Evolutionary conservation across 2,329 filamentous ascomycete species (phyloP), one percentile per base, ranked within the genome.

Genomic region (Elsinoe batatas): DNA sequence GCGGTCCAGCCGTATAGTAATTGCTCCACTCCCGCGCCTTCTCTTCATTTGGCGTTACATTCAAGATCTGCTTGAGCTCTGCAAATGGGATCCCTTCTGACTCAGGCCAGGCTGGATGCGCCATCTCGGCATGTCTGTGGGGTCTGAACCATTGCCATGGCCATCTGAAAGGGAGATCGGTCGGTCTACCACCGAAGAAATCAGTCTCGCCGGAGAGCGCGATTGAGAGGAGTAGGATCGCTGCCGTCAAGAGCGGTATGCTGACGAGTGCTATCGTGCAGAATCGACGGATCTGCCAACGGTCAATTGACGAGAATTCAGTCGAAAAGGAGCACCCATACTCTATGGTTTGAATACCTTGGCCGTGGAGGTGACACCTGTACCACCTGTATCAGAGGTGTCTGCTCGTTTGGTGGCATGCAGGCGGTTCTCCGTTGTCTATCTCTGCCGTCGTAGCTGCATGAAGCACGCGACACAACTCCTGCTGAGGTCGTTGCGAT

Each of bases 301-400:
- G 20, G 17, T 36, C 7, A 55, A 35, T 50, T 33, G 36, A 10
- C n/a, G 7, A 37, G 4, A 30, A 3, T n/a, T 6, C 18, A 42
- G 2, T 3, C 8, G 10, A 15, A 22, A 37, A 36, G n/a, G n/a
- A n/a, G 33, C n/a, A 17, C 20, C 46, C 58, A 56, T 38, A 60
- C 58, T 26, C 77, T 78, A 61, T 79, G 75, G 62, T 85, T 81
- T 5, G 68, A 67, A 57, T 73, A 73, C 46, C 71, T 68, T 56
- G 68, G 66, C 18, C 58, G 56, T 17, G 55, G 58, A 11, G 56
- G 56, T 30, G 74, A 75, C 62, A 84, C 74, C 15, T 66, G 76
- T 58, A 87, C 79, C 53, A 79, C 82, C 63, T 82, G 76, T 59
- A 88, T 78, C 62, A 89, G 76, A 57, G 85, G 85, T 51, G 83